Evolutionary conservation across 1,284 basidiomycete genomes (phyloP).

Genomic region (Schizophyllum commune): DNA sequence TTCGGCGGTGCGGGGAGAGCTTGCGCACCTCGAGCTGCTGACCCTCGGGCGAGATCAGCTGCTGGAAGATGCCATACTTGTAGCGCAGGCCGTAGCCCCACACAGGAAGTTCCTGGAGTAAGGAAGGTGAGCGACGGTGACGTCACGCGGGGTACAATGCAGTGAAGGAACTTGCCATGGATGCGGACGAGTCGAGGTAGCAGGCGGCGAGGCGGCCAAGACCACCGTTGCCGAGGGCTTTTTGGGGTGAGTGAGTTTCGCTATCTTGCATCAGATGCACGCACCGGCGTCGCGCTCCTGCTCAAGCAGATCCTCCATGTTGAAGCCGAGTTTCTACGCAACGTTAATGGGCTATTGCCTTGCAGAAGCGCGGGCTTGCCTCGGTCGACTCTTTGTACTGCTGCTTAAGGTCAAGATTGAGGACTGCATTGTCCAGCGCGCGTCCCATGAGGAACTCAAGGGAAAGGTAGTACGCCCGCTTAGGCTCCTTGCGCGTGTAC

Average conservation of each 20-base stretch:
- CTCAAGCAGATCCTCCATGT: conserved; percentile 78
- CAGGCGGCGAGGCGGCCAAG: conserved; percentile 90
- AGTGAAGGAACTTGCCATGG: conserved; percentile 44
- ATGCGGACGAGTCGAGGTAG: conserved; percentile 82
- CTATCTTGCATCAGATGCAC: not conserved
- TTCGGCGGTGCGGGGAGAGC: not conserved
- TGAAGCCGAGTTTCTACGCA: conserved; percentile 60
- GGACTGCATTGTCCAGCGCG: conserved; percentile 82
- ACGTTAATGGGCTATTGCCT: too few relatives aligned
- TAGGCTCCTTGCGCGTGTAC: conserved; percentile 65
- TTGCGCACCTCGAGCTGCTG: conserved; percentile 68
- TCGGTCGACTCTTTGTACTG: conserved; percentile 59
- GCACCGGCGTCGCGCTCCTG: conserved; percentile 80
- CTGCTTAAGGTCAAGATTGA: conserved; percentile 80
- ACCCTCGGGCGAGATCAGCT: conserved; percentile 79
- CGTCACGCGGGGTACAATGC: not conserved
- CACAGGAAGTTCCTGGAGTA: conserved; percentile 40
- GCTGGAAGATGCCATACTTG: conserved; percentile 93
- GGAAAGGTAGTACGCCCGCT: conserved; percentile 84
- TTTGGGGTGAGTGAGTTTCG: not conserved
- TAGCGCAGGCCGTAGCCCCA: conserved; percentile 90
- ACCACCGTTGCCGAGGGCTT: conserved; percentile 73
- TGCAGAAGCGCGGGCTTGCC: too few relatives aligned
- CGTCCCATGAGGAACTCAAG: conserved; percentile 90
- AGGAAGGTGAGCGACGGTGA: not conserved